Evolutionary conservation across 306 rosid genomes (phyloP), one percentile per base, ranked within the genome.

Genomic region (Cotoneaster glaucophyllus): DNA sequence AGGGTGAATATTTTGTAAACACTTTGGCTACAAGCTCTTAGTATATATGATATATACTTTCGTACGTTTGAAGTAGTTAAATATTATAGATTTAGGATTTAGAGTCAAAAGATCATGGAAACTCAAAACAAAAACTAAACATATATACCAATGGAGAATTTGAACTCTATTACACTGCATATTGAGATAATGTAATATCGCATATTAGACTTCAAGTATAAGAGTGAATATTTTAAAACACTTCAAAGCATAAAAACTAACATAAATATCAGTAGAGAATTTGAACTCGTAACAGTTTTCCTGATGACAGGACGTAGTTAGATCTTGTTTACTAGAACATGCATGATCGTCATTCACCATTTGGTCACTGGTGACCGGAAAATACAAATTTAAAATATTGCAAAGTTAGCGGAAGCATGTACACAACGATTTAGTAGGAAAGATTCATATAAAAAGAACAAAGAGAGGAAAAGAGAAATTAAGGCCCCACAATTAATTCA

Each of bases 401-500:
- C 24, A 11, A 34, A 18, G 67, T 37, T 39, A 24, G 26, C 25
- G 56, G 58, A 58, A 58, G 41, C 26, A 39, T 28, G 39, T 39
- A 39, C 24, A 6, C 21, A 70, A 48, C 64, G 64, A 54, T 22
- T 70, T 29, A 70, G 12, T 50, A 6, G 44, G 26, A 70, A 70
- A 57, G 12, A 11, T 56, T 11, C 26, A 57, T 22, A 57, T 57
- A 57, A 61, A 29, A 29, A 37, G 53, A 71, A 71, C 21, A 37
- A 71, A 71, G 76, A 15, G 25, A 37, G 26, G 39, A 73, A 71
- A 57, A 58, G 44, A 50, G 48, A 72, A 64, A 31, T 39, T 8
- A 58, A 73, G 83, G 57, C 25, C 80, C 84, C 78, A 71, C 62
- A 48, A 26, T 8, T 54, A 13, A 44, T 71, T 58, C 81, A 76